Percentiles rank a stretch among this genome's conserved stretches.
phyloP scores from a whole-genome alignment of 768 basidiomycete genomes.

The Hemileccinum impolitum region DNA sequence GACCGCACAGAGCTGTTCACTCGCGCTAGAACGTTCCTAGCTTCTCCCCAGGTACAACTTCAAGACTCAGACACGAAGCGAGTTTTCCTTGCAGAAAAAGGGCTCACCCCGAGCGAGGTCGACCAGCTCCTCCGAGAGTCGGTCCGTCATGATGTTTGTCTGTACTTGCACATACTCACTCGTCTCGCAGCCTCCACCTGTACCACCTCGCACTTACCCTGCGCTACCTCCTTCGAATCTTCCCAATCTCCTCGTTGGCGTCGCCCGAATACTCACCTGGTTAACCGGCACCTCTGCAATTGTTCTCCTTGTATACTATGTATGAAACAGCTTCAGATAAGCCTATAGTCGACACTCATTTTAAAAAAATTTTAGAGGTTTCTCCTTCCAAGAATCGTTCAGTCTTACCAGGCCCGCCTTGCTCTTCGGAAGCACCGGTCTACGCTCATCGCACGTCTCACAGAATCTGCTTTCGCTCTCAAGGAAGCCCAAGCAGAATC shows the following conservation, averaged over 20 bases:
- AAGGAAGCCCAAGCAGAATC: conserved; percentile 54
- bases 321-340: conserved; percentile 31
- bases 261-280: conserved; percentile 62
- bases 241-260: conserved; percentile 61
- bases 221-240: conserved; percentile 65
- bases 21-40: conserved; percentile 62
- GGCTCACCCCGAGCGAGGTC: conserved; percentile 59
- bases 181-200: conserved; percentile 35
- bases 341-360: conserved; percentile 5
- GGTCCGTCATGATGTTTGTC: conserved; percentile 37
- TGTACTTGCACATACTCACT: conserved; percentile 6
- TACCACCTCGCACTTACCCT: conserved; percentile 76
- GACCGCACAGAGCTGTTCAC: conserved; percentile 44
- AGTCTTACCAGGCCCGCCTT: conserved; percentile 56
- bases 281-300: conserved; percentile 59
- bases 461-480: conserved; percentile 50
- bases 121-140: conserved; percentile 52
- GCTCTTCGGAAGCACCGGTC: conserved; percentile 61
- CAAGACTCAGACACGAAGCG: conserved; percentile 58
- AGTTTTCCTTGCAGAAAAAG: conserved; percentile 67
- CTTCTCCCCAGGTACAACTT: conserved; percentile 58
- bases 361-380: conserved; percentile 52
- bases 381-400: conserved; percentile 62
- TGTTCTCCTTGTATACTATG: conserved; percentile 63
- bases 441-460: conserved; percentile 51